Evolutionary conservation across 179 eudicot species (phyloP).

Genomic region (Gypsophila paniculata): DNA sequence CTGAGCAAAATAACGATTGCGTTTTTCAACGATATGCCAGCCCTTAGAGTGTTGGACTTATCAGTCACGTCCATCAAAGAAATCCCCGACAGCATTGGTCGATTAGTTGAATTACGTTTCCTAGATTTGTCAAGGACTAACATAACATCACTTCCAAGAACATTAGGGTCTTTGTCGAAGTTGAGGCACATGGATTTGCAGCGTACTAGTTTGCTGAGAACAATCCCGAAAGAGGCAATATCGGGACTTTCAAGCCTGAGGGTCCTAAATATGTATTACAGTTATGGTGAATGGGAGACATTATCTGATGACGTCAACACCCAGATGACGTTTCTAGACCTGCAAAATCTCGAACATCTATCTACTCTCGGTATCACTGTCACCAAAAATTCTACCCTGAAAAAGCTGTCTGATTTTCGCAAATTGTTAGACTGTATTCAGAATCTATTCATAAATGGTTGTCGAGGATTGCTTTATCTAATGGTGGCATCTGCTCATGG

Average conservation of each 20-base stretch:
- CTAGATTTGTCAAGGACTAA: slow-evolving; percentile 31
- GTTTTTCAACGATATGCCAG: slow-evolving; percentile 25
- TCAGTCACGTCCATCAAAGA: slow-evolving; percentile 27
- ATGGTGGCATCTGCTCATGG: slow-evolving; percentile 22
- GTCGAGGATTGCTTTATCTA: slow-evolving; percentile 20
- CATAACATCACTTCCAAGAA: slow-evolving; percentile 21
- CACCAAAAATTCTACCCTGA: slow-evolving; percentile 19
- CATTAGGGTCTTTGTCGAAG: slow-evolving; percentile 21
- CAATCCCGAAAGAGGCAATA: slow-evolving; percentile 22
- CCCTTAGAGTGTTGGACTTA: slow-evolving; percentile 27
- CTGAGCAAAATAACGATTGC: slow-evolving; percentile 19
- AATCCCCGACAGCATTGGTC: slow-evolving; percentile 26
- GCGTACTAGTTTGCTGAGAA: slow-evolving; percentile 25
- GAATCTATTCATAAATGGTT: slow-evolving; percentile 27
- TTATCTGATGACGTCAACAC: not conserved
- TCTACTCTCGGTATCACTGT: slow-evolving; percentile 27
- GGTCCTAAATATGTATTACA: slow-evolving; percentile 27
- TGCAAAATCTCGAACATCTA: slow-evolving; percentile 19
- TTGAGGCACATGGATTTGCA: slow-evolving; percentile 32
- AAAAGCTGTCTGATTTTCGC: slow-evolving; percentile 21
- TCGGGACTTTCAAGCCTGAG: slow-evolving; percentile 23
- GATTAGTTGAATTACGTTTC: slow-evolving; percentile 19
- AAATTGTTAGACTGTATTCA: slow-evolving; percentile 23
- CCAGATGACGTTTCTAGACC: slow-evolving; percentile 19
- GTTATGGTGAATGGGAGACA: slow-evolving; percentile 24